phyloP scores from a whole-genome alignment of 164 flowering plant species.

The Annona cherimola region DNA sequence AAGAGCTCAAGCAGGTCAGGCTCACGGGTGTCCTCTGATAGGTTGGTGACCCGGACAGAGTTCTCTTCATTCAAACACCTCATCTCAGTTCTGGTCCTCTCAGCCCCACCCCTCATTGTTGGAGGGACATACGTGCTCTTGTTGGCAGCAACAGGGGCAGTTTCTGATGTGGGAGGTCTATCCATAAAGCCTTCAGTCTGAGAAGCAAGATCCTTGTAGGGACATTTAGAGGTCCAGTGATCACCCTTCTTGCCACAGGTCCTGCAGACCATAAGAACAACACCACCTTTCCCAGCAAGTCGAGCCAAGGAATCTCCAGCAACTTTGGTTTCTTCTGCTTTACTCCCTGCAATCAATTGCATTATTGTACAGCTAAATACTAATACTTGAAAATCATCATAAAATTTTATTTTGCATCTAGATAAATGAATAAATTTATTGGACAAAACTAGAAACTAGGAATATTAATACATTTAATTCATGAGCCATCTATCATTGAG shows the following conservation, averaged over 20 bases:
- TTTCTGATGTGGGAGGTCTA: conserved; percentile 38
- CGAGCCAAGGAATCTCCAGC: conserved; percentile 51
- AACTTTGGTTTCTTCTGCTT: conserved; percentile 49
- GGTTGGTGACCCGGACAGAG: conserved; percentile 51
- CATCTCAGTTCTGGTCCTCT: conserved; percentile 37
- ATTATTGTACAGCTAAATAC: neutral
- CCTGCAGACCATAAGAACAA: conserved; percentile 76
- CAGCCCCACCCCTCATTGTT: conserved; percentile 33
- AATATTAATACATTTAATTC: too few species aligned
- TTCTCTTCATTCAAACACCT: conserved; percentile 53
- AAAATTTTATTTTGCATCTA: too few species aligned
- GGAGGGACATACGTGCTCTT: conserved; percentile 68
- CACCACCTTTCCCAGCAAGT: conserved; percentile 48
- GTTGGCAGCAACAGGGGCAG: conserved; percentile 19
- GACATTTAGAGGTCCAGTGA: conserved; percentile 81
- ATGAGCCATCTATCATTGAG: too few species aligned
- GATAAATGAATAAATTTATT: too few species aligned
- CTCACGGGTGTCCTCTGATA: conserved; percentile 55
- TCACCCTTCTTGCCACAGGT: conserved; percentile 82
- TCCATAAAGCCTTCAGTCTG: conserved; percentile 45
- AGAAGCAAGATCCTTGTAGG: conserved; percentile 64
- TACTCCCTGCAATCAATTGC: conserved; percentile 39
- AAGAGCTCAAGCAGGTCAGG: conserved; percentile 55
- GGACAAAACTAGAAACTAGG: too few species aligned
- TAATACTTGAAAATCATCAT: neutral